Percentiles rank a stretch among this genome's conserved stretches.
phyloP scores from a whole-genome alignment of 371 early-diverging fungal genomes.

The Batrachochytrium dendrobatidis region DNA sequence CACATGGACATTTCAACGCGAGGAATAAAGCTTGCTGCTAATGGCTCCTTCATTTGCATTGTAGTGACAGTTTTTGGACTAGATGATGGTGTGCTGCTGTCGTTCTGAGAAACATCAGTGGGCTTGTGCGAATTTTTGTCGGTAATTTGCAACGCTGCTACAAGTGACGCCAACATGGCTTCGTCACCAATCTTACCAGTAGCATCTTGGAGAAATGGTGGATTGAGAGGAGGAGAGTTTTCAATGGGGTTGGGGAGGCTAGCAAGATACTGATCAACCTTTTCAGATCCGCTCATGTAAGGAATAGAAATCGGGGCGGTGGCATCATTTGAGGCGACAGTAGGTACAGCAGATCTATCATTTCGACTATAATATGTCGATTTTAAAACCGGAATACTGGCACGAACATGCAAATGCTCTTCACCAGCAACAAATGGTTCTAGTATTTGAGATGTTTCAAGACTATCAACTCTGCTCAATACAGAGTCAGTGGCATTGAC shows the following conservation, averaged over 20 bases:
- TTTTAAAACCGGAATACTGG: neutral
- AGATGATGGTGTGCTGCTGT: too few relatives aligned
- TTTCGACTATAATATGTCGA: neutral
- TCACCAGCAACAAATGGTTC: neutral
- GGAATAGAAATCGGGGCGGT: neutral
- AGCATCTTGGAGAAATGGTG: too few relatives aligned
- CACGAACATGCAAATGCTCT: constrained; percentile 1
- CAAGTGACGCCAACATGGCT: too few relatives aligned
- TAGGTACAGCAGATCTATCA: neutral
- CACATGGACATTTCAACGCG: constrained; percentile 55
- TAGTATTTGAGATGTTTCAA: neutral
- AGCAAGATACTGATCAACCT: constrained; percentile 32
- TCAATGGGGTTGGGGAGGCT: constrained; percentile 16
- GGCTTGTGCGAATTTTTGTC: too few relatives aligned
- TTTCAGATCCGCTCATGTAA: constrained; percentile 27
- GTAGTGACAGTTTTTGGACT: neutral
- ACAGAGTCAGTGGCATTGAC: neutral
- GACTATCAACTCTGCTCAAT: neutral
- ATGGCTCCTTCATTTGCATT: constrained; percentile 2
- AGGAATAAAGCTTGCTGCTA: constrained; percentile 9
- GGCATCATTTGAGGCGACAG: neutral
- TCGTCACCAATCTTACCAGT: too few relatives aligned
- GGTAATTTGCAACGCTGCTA: too few relatives aligned
- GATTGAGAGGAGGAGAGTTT: too few relatives aligned
- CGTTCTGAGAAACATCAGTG: too few relatives aligned